Base-by-base conservation (phyloP, 306 rosid species). In the Carpinus viminea region DNA sequence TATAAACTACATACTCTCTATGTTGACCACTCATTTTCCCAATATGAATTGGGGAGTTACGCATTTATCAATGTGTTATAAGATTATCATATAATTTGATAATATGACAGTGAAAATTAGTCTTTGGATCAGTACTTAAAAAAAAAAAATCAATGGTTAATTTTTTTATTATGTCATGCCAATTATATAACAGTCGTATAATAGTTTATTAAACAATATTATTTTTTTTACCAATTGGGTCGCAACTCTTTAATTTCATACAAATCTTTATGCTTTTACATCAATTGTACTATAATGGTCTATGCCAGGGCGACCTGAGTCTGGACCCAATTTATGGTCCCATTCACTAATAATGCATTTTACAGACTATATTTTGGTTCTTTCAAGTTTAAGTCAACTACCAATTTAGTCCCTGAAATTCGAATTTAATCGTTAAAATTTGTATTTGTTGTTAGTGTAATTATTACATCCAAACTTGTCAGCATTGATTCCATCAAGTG, bases 211-310 rank as follows among this genome's bases (percentile, higher is more conserved):
- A 34, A 1, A 34, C 4, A 34, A 34, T 1, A 34, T 34, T 2
- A 24, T 24, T 34, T 2, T 38, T 38, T 47, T 72, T 54, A 55
- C 68, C 31, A 45, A 48, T 52, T 76, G 78, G 85, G 34, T 55
- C 86, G 28, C 72, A 16, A 7, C 0, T 59, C 55, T 83, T 88
- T 38, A 38, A 38, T 38, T 4, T 38, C 0, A 38, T 38, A 38
- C 50, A 61, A 72, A 3, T 78, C 81, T 81, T 78, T 83, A 73
- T 78, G 8, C 69, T 70, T 75, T 68, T 60, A 21, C 73, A 82
- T 81, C 80, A 78, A 38, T 74, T 57, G 21, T 77, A 75, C 76
- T 38, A 75, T 80, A 55, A 43, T 31, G 13, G 77, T 17, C 34
- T 74, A 62, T 69, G 12, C 53, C 75, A 86, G 66, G 64, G 60